Conservation (phyloP, 2,329 filamentous ascomycete species). For the Phaeosphaeriaceae sp. region DNA sequence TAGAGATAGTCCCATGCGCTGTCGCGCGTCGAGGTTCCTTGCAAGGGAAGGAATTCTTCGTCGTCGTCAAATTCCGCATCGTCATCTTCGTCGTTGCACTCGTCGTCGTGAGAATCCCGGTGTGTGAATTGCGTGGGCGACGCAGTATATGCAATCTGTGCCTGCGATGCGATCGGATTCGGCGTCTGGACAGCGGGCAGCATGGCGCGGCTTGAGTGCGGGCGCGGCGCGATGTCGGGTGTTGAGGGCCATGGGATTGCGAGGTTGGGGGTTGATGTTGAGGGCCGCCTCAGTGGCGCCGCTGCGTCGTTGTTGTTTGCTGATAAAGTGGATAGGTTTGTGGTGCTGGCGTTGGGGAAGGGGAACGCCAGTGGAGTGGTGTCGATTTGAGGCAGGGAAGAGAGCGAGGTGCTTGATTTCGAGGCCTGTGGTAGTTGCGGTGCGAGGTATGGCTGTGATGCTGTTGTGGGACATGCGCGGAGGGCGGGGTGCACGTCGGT, state of each 20-base stretch:
- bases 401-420: not conserved
- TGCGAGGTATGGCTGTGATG: constrained; percentile 1
- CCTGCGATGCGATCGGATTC: not conserved
- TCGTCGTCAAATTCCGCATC: not conserved
- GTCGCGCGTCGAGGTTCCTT: constrained; percentile 20
- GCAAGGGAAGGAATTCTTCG: constrained; percentile 24
- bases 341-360: constrained; percentile 2
- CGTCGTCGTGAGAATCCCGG: not conserved
- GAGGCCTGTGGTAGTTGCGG: constrained; percentile 3
- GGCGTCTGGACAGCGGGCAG: not conserved
- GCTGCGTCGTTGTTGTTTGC: not conserved
- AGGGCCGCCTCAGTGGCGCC: constrained; percentile 3
- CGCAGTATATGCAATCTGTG: not conserved
- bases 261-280: constrained; percentile 12
- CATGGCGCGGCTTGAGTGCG: constrained; percentile 6
- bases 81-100: not conserved
- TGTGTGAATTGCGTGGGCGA: not conserved
- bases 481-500: constrained; percentile 24
- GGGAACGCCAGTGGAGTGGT: not conserved
- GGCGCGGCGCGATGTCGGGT: constrained; percentile 9
- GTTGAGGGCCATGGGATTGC: constrained; percentile 20
- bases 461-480: constrained; percentile 9
- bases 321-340: not conserved
- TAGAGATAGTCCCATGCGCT: constrained; percentile 23
- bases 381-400: constrained; percentile 4